Conservation (phyloP, 345 rosid species). For the Mangifera indica region DNA sequence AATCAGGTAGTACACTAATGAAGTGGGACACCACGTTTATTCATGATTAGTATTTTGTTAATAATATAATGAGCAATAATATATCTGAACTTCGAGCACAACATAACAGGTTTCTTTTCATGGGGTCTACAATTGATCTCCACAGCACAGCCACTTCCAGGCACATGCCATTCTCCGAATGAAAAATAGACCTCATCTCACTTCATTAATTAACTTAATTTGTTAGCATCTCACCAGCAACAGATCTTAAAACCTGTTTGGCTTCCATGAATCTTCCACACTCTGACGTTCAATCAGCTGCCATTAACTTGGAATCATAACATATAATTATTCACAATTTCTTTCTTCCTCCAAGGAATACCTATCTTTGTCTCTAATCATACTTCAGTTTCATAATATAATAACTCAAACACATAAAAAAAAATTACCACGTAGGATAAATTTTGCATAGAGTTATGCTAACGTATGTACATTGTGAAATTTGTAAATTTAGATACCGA, state of each 20-base stretch:
- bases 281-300: slow-evolving; percentile 18
- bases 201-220: slow-evolving; percentile 26
- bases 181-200: slow-evolving; percentile 3
- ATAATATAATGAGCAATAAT: slow-evolving; percentile 19
- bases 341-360: neutral
- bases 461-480: no score
- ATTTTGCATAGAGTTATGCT: no score
- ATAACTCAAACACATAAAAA: neutral
- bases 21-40: slow-evolving; percentile 18
- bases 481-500: no score
- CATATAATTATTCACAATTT: neutral
- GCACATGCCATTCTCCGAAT: slow-evolving; percentile 22
- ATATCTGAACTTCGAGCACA: neutral
- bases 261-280: slow-evolving; percentile 27
- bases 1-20: neutral
- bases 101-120: neutral
- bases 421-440: neutral
- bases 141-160: slow-evolving; percentile 10
- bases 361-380: neutral
- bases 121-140: slow-evolving; percentile 10
- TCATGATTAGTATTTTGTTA: neutral
- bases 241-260: slow-evolving; percentile 11
- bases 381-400: neutral
- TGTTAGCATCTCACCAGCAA: slow-evolving; percentile 21
- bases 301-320: slow-evolving; percentile 4